A percentile compares a stretch with the other conserved stretches of the same genome.
Conservation (phyloP, 2,329 filamentous ascomycete species). For the Trichoderma cornu-damae region DNA sequence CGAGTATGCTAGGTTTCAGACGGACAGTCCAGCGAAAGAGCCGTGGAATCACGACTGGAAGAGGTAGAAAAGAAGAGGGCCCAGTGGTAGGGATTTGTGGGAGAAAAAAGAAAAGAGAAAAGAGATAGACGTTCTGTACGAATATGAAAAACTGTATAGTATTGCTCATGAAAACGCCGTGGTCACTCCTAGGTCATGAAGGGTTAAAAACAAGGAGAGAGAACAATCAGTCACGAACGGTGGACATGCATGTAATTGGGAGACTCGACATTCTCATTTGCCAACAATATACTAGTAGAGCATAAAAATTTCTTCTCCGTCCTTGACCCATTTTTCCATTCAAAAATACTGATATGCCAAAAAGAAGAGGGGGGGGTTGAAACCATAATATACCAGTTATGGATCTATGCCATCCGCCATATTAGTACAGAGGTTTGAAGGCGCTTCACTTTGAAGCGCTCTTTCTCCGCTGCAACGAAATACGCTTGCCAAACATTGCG, state of each 20-base stretch:
- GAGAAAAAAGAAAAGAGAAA: not conserved
- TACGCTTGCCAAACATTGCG: slow-evolving; percentile 23
- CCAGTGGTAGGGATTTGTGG: not conserved
- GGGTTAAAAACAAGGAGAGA: not conserved
- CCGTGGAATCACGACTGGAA: slow-evolving; percentile 97
- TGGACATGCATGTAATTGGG: not conserved
- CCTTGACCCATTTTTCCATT: slow-evolving; percentile 7
- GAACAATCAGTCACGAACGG: not conserved
- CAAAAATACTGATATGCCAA: slow-evolving; percentile 1
- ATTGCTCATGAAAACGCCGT: not conserved
- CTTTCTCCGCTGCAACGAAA: slow-evolving; percentile 21
- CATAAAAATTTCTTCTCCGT: not conserved
- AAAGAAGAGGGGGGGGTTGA: not conserved
- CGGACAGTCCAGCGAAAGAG: slow-evolving; percentile 69
- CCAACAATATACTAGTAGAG: slow-evolving; percentile 9
- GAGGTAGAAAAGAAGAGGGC: slow-evolving; percentile 44
- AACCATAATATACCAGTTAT: slow-evolving; percentile 12
- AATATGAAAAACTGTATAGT: slow-evolving; percentile 18
- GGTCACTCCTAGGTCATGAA: no score
- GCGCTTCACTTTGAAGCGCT: slow-evolving; percentile 20
- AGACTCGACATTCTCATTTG: slow-evolving; percentile 27
- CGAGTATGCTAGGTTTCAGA: slow-evolving; percentile 82
- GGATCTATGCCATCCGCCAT: slow-evolving; percentile 26
- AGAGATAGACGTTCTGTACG: slow-evolving; percentile 12
- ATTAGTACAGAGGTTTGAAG: slow-evolving; percentile 32